Percentiles rank a stretch among this genome's conserved stretches.
Conservation (phyloP, 2,329 filamentous ascomycete species). For the Aspergillus japonicus region DNA sequence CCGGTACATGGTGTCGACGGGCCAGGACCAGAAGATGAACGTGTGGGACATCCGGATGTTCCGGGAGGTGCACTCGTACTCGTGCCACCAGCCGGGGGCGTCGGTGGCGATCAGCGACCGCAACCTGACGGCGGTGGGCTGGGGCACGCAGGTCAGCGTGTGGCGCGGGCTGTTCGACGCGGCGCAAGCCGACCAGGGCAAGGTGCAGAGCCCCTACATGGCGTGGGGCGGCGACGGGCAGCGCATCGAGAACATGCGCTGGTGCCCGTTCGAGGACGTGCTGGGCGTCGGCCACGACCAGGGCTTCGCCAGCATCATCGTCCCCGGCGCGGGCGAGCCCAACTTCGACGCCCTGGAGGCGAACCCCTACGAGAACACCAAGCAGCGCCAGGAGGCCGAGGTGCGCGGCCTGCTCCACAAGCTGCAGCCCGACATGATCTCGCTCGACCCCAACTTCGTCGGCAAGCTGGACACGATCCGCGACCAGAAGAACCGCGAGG, state of each 20-base stretch:
- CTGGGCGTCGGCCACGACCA: conserved; percentile 80
- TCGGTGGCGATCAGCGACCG: conserved; percentile 86
- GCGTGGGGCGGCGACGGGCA: conserved; percentile 85
- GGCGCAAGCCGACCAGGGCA: conserved; percentile 66
- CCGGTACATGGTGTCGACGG: conserved; percentile 91
- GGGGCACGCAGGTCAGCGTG: conserved; percentile 83
- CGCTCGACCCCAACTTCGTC: conserved; percentile 86
- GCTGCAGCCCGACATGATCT: conserved; percentile 94
- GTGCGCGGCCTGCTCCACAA: conserved; percentile 91
- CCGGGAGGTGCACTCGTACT: conserved; percentile 87
- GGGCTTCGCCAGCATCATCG: conserved; percentile 85
- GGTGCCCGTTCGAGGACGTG: conserved; percentile 94
- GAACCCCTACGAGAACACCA: conserved; percentile 92
- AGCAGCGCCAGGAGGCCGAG: conserved; percentile 89
- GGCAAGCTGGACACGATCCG: conserved; percentile 82
- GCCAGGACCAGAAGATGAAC: conserved; percentile 87
- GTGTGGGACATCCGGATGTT: conserved; percentile 96
- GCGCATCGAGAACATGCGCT: conserved; percentile 74
- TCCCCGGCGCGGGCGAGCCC: conserved; percentile 92
- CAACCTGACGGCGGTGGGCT: conserved; percentile 82
- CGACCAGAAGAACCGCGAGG: conserved; percentile 71
- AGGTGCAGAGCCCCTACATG: conserved; percentile 88
- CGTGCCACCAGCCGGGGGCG: conserved; percentile 75
- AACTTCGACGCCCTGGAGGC: conserved; percentile 92
- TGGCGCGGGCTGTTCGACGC: conserved; percentile 90